Base-by-base conservation (phyloP, 768 basidiomycete species). In the Albatrellus ellisii region DNA sequence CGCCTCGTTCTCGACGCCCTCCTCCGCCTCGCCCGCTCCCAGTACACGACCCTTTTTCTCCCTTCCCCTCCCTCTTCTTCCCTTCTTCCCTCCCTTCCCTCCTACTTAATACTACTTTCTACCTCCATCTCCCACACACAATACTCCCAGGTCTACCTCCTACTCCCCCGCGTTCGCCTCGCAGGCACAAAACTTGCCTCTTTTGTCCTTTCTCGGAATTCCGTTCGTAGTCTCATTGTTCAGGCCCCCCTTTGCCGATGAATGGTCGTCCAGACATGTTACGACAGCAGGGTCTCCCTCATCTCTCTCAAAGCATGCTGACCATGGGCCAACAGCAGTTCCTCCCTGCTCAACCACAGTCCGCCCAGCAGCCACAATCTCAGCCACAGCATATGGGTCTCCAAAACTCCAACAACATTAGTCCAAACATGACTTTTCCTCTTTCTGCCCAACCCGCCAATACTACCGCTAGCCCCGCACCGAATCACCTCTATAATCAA, bases 251-350 rank as follows among this genome's bases (percentile, higher is more conserved):
- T n/a, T n/a, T n/a, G n/a, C n/a, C 56, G 55, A 77, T 77, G 73
- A 77, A 73, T 66, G 55, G 60, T 51, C 72, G 67, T 42, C 57
- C 55, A 47, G 68, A 75, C 50, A 62, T 75, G 62, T 49, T 75
- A 39, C 68, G 70, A 48, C 52, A 62, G 45, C 63, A 62, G 56
- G 58, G 58, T 53, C 62, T 69, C 47, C 50, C 59, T 32, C 65
- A 65, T 54, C 59, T 68, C 46, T 44, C 60, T 36, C 59, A 58
- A 34, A 53, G 54, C 39, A 65, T 73, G 59, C 48, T 58, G 11
- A 51, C 51, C 7, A 37, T 61, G 35, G 49, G 52, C 46, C 66
- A 53, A 41, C 66, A 53, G 42, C 41, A 60, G 31, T 64, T 69
- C 50, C 52, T 56, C 26, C 43, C 58, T 39, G 64, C 63, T 42